Percentiles rank a stretch among this genome's conserved stretches.
Conservation (phyloP, 2,329 filamentous ascomycete genomes). For the Fusarium tupiense region DNA sequence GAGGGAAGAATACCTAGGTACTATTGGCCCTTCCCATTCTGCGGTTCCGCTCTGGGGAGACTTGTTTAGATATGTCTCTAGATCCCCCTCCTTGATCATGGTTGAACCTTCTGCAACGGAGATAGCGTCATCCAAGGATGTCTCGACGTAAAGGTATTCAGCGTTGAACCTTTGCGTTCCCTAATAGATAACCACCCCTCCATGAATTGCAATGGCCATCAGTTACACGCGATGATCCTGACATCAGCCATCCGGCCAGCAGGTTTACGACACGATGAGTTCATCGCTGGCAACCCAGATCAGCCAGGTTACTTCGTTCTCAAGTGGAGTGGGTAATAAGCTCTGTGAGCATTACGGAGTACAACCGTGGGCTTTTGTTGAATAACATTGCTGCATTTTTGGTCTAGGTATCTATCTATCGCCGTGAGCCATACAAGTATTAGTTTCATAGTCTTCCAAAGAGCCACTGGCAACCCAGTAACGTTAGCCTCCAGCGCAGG, state of each 20-base stretch:
- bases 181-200: not conserved
- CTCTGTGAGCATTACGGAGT: not conserved
- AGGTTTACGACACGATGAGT: slow-evolving; percentile 1
- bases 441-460: slow-evolving; percentile 21
- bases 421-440: slow-evolving; percentile 25
- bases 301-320: slow-evolving; percentile 1
- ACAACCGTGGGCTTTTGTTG: not conserved
- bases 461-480: not conserved
- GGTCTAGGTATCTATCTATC: slow-evolving; percentile 23
- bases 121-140: slow-evolving; percentile 34
- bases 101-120: slow-evolving; percentile 5
- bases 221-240: slow-evolving; percentile 26
- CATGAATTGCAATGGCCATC: not conserved
- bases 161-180: slow-evolving; percentile 5
- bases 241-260: slow-evolving; percentile 18
- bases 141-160: not conserved
- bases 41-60: slow-evolving; percentile 31
- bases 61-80: not conserved
- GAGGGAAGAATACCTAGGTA: not conserved
- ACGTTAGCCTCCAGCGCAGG: not conserved
- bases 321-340: slow-evolving; percentile 2
- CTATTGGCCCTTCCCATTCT: slow-evolving; percentile 2
- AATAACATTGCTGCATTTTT: slow-evolving; percentile 19
- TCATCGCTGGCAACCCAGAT: slow-evolving; percentile 20
- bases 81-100: slow-evolving; percentile 1